Conservation (phyloP, 345 rosid genomes). For the Hirschfeldia incana region DNA sequence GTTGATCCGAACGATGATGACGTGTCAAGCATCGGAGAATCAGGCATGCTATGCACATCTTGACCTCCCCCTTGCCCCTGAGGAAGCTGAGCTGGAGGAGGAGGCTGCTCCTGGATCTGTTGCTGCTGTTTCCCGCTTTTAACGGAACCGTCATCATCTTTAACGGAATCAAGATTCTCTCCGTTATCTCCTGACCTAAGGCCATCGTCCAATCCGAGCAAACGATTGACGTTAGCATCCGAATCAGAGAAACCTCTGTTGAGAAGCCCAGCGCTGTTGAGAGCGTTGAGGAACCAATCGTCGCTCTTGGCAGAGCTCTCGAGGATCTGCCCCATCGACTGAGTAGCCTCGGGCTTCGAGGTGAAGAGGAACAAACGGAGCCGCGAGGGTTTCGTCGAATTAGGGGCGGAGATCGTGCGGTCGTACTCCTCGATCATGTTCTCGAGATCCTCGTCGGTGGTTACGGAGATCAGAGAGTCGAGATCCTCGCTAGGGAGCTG, state of each 20-base stretch:
- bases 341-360: slow-evolving; percentile 66
- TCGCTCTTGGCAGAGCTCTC: slow-evolving; percentile 70
- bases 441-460: slow-evolving; percentile 92
- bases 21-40: slow-evolving; percentile 91
- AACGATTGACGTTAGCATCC: slow-evolving; percentile 59
- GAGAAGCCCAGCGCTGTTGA: slow-evolving; percentile 64
- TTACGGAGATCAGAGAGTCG: slow-evolving; percentile 87
- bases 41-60: slow-evolving; percentile 87
- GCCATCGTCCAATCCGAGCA: slow-evolving; percentile 72
- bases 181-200: slow-evolving; percentile 7
- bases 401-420: slow-evolving; percentile 51
- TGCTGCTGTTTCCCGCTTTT: slow-evolving; percentile 53
- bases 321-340: slow-evolving; percentile 72
- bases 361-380: slow-evolving; percentile 83
- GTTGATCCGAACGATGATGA: slow-evolving; percentile 92
- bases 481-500: slow-evolving; percentile 95
- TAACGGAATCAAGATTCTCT: slow-evolving; percentile 36
- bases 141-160: slow-evolving; percentile 44
- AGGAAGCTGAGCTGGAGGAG: slow-evolving; percentile 6
- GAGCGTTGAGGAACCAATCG: slow-evolving; percentile 87
- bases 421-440: slow-evolving; percentile 98
- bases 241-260: slow-evolving; percentile 77
- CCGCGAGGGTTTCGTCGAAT: slow-evolving; percentile 54
- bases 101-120: slow-evolving; percentile 25
- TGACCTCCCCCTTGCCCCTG: slow-evolving; percentile 51